Evolutionary conservation across 305 asterid genomes (phyloP).

Genomic region (Caryopteris hybrid): DNA sequence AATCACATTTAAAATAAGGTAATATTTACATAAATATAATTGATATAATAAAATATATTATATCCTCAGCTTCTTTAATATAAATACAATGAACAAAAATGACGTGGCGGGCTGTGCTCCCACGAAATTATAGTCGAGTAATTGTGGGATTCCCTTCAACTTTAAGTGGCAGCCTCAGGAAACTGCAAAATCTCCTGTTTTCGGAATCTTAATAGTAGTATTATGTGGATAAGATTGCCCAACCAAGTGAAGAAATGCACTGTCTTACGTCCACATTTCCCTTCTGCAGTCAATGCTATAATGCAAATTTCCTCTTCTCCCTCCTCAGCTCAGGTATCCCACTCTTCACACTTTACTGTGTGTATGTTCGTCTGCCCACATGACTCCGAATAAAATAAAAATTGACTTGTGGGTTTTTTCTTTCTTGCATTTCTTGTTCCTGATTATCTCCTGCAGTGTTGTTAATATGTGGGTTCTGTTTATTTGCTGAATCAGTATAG

Average conservation of each 20-base stretch:
- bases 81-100: too few species aligned
- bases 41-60: too few species aligned
- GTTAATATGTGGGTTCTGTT: slow-evolving; percentile 2
- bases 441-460: background rate
- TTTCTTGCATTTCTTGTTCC: background rate
- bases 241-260: background rate
- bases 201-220: slow-evolving; percentile 19
- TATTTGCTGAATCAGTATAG: background rate
- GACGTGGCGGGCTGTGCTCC: slow-evolving; percentile 25
- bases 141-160: background rate
- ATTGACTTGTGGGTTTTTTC: too few species aligned
- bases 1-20: too few species aligned
- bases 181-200: slow-evolving; percentile 11
- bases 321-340: background rate
- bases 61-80: too few species aligned
- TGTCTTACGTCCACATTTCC: slow-evolving; percentile 15
- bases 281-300: slow-evolving; percentile 1
- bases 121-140: slow-evolving; percentile 10
- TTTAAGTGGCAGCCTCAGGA: slow-evolving; percentile 18
- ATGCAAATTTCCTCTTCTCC: slow-evolving; percentile 15
- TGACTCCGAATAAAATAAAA: too few species aligned
- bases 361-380: too few species aligned
- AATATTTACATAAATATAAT: too few species aligned
- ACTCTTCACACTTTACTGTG: background rate
- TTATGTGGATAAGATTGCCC: slow-evolving; percentile 29